A percentile compares a stretch with the other conserved stretches of the same genome.
Evolutionary conservation across 164 flowering plant genomes (phyloP).

Genomic region (Stephania yunnanensis): DNA sequence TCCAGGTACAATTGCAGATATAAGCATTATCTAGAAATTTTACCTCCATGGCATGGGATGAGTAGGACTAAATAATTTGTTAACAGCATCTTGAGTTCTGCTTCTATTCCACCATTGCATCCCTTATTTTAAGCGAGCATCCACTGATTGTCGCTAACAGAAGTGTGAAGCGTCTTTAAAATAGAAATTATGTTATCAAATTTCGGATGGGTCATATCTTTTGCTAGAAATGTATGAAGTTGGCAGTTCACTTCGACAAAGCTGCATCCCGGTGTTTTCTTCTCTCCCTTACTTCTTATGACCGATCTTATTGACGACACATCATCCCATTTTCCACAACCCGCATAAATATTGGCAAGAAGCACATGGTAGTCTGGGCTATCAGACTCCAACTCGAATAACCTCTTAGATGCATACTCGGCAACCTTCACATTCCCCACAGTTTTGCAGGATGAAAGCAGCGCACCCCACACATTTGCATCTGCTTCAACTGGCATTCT

Average conservation of each 20-base stretch:
- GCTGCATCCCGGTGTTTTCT: conserved; percentile 27
- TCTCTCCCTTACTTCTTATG: conserved; percentile 12
- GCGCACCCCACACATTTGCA: conserved; percentile 21
- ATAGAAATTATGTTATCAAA: conserved; percentile 8
- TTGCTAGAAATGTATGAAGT: conserved; percentile 18
- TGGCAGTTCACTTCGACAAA: conserved; percentile 21
- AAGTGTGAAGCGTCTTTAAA: conserved; percentile 12
- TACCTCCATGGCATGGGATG: background rate
- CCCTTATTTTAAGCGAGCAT: background rate
- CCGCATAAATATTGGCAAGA: conserved; percentile 23
- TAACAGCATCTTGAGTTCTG: background rate
- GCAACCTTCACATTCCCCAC: conserved; percentile 15
- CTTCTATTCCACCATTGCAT: background rate
- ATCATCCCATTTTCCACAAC: conserved; percentile 23
- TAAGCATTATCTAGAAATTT: background rate
- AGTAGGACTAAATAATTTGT: background rate
- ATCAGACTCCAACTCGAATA: conserved; percentile 19
- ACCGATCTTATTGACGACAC: conserved; percentile 13
- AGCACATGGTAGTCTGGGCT: conserved; percentile 17
- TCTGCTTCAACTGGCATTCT: conserved; percentile 19
- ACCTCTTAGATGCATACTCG: conserved; percentile 13
- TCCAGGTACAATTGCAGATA: background rate
- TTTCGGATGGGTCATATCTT: conserved; percentile 21
- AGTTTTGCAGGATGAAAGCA: conserved; percentile 21
- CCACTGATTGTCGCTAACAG: background rate